Conservation (phyloP, 345 rosid species). For the Populus nigra region DNA sequence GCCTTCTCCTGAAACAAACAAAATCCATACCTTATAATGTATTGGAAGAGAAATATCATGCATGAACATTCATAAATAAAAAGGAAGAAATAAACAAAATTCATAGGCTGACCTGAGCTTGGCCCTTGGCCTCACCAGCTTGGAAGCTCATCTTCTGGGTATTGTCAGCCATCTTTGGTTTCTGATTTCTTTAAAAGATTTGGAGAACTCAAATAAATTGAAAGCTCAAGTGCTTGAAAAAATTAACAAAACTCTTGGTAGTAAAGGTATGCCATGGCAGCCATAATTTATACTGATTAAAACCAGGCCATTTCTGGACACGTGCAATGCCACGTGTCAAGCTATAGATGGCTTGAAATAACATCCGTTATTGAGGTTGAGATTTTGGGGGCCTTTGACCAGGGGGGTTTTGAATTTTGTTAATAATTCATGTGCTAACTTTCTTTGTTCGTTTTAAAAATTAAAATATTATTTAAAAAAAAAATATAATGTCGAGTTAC, state of each 20-base stretch:
- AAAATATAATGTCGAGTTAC: too few relatives aligned
- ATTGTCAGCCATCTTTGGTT: constrained; percentile 17
- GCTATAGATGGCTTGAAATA: not conserved
- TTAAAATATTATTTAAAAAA: too few relatives aligned
- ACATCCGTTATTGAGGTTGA: not conserved
- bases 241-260: too few relatives aligned
- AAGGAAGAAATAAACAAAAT: not conserved
- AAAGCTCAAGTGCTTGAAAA: not conserved
- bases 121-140: constrained; percentile 58
- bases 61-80: not conserved
- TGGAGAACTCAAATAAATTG: not conserved
- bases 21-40: not conserved
- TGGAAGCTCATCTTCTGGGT: constrained; percentile 38
- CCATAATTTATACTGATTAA: constrained; percentile 11
- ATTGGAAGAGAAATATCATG: not conserved
- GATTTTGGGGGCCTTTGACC: constrained; percentile 6
- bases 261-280: not conserved
- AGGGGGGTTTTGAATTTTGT: not conserved
- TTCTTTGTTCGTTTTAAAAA: too few relatives aligned
- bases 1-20: constrained; percentile 53
- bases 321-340: not conserved
- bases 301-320: not conserved
- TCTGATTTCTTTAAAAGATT: not conserved
- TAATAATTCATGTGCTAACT: too few relatives aligned
- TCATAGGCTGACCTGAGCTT: constrained; percentile 37